Evolutionary conservation across 495 filamentous ascomycete species (phyloP), one percentile per base, ranked within the genome.

Genomic region (Cudoniella acicularis): DNA sequence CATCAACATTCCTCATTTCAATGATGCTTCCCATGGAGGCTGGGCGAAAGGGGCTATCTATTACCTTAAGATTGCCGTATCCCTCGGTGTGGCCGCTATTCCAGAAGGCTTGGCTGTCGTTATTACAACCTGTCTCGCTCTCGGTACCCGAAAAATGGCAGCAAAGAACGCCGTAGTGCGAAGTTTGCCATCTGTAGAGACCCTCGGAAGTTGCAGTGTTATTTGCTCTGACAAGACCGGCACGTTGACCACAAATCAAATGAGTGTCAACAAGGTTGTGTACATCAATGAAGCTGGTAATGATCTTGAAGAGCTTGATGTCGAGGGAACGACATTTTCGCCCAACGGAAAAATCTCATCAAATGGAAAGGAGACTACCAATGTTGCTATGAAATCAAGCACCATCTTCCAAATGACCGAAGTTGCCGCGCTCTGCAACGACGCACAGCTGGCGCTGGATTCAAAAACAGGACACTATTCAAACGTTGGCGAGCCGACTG

Each of bases 211-310:
- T 81, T 99, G 95, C 79, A 98, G 94, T 68, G 92, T 99, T 54
- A 96, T 99, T 69, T 99, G 95, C 77, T 99, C 95, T n/a, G 95
- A 99, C 77, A 99, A 99, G 79, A 99, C 95, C 1, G 95, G 95
- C 61, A 99, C 95, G 21, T 75, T 99, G 69, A 99, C 95, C 23
- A 99, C 95, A 36, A 99, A 98, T 75, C 92, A 99, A 74, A 99
- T 99, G 95, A 97, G 94, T 67, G 95, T 96, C 53, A 93, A 85
- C 70, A 96, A 92, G 74, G 79, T 97, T 42, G 89, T 96, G 25
- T 90, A 89, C 69, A 76, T 99, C 65, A 86, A 79, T 63, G 79
- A 85, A 58, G 75, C 82, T 52, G 92, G 91, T 40, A 80, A 77
- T 49, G 86, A 83, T 43, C 73, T 99, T 16, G 91, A 96, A 65